Evolutionary conservation across 352 stramenopile species (phyloP), one percentile per base, ranked within the genome.

Genomic region (Phytophthora constricta): DNA sequence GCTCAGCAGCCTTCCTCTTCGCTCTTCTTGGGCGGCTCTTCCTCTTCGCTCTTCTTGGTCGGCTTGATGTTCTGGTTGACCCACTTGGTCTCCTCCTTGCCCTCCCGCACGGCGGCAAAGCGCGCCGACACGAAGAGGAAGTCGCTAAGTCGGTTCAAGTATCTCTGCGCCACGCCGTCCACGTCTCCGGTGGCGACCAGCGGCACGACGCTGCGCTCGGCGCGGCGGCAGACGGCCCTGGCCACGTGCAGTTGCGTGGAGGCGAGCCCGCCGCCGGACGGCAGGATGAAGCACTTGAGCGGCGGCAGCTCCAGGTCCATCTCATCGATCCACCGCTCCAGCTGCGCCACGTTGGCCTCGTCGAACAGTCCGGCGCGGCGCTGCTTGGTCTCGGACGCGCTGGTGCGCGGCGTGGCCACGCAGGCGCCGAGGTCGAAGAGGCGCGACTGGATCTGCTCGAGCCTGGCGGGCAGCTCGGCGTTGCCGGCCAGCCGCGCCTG

Each of bases 401-500:
- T 81, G 19, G 76, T 88, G 17, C 84, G 65, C 5, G 92, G 92
- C 20, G 92, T 98, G 19, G 92, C 92, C 28, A 98, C 82, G 45
- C 86, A 89, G 11, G 92, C 89, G 9, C 91, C 92, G n/a, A 97
- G 73, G 60, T 98, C 92, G 68, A 98, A 95, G 25, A 98, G 84
- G 5, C 90, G 75, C 23, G 85, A 96, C 82, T 97, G 92, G 60
- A 98, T 93, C 46, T 95, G 70, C 61, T 88, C 73, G n/a, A 98
- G 78, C 52, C 88, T 72, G 17, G 72, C 65, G 25, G 79, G 82
- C 31, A 97, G 63, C 27, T 75, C 77, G 14, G 51, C 79, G 65
- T 87, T 82, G 57, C 54, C 39, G 1, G 59, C 68, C 13, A 66
- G 52, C 26, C 74, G 76, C 63, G 75, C 41, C 64, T 81, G 74